phyloP scores from a whole-genome alignment of 306 rosid species.

The Prunus mira region DNA sequence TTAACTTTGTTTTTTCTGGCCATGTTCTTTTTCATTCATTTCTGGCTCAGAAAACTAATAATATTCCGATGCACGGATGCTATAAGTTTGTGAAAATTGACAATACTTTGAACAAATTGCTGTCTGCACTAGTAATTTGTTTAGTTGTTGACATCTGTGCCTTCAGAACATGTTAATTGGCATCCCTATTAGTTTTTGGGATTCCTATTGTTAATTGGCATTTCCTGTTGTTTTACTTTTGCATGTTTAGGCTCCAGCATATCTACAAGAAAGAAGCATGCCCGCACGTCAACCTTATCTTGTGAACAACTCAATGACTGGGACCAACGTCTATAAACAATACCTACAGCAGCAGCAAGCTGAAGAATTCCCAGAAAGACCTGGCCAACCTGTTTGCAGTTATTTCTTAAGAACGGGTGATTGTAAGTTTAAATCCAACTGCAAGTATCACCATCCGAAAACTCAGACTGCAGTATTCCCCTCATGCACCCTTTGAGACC shows the following conservation, averaged over 20 bases:
- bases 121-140: background rate
- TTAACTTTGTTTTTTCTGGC: background rate
- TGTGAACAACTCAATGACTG: slow-evolving; percentile 50
- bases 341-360: slow-evolving; percentile 44
- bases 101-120: too few relatives aligned
- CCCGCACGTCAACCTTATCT: slow-evolving; percentile 56
- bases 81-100: background rate
- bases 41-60: background rate
- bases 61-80: background rate
- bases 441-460: slow-evolving; percentile 96
- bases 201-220: background rate
- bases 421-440: slow-evolving; percentile 75
- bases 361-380: slow-evolving; percentile 82
- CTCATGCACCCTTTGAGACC: slow-evolving; percentile 78
- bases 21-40: background rate
- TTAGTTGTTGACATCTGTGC: background rate
- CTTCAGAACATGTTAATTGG: background rate
- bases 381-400: slow-evolving; percentile 90
- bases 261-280: slow-evolving; percentile 59
- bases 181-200: background rate
- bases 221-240: background rate
- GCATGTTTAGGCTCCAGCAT: slow-evolving; percentile 61
- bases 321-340: slow-evolving; percentile 48
- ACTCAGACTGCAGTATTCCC: slow-evolving; percentile 39
- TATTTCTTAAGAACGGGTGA: slow-evolving; percentile 85